These are phyloP conservation scores for Neohortaea acidophila DNA, from an alignment of 495 filamentous ascomycete species.

Conservation along the genomic window DNA sequence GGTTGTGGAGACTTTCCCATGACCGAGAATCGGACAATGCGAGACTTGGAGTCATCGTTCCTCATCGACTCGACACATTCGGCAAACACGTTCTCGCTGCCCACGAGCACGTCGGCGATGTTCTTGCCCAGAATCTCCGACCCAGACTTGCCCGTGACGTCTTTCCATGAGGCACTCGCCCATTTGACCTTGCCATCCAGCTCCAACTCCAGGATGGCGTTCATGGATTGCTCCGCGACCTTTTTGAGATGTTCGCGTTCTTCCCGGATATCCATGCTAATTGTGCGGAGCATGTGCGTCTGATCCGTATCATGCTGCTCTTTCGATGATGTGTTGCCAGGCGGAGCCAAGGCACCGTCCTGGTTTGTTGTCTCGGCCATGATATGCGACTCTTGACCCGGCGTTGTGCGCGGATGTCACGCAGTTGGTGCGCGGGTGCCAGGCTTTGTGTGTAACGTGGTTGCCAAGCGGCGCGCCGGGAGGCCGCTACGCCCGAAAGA, in stretches of 20 bases:
- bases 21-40: slow-evolving; percentile 75
- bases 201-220: slow-evolving; percentile 85
- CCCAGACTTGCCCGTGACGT: slow-evolving; percentile 68
- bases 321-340: slow-evolving; percentile 39
- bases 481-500: too few species aligned
- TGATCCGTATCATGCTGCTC: slow-evolving; percentile 36
- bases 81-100: slow-evolving; percentile 60
- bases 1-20: slow-evolving; percentile 44
- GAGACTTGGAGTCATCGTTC: slow-evolving; percentile 82
- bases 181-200: slow-evolving; percentile 79
- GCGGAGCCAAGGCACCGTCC: slow-evolving; percentile 28
- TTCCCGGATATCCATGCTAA: slow-evolving; percentile 53
- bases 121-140: slow-evolving; percentile 58
- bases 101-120: slow-evolving; percentile 68
- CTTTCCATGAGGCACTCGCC: slow-evolving; percentile 94
- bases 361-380: slow-evolving; percentile 5
- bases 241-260: slow-evolving; percentile 86
- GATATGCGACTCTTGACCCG: too few species aligned
- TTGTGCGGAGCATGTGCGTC: slow-evolving; percentile 42
- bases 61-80: slow-evolving; percentile 77
- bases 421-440: too few species aligned
- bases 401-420: too few species aligned
- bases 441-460: too few species aligned
- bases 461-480: too few species aligned
- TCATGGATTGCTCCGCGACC: slow-evolving; percentile 89